Conservation (phyloP, 306 rosid genomes). For the Morella rubra region DNA sequence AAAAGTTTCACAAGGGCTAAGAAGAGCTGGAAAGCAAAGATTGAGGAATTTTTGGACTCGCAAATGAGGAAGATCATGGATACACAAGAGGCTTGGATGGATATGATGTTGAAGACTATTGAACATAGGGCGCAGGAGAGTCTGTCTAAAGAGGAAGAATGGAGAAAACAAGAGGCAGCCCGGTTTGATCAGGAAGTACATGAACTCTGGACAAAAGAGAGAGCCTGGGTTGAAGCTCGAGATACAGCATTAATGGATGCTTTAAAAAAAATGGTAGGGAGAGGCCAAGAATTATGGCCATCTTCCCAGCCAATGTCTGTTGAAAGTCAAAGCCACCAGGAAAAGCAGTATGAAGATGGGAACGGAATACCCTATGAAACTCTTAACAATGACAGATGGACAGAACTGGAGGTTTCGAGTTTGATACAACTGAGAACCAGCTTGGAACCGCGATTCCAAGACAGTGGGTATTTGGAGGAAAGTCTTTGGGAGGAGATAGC, state of each 20-base stretch:
- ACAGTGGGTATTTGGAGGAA: slow-evolving; percentile 32
- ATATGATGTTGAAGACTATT: slow-evolving; percentile 52
- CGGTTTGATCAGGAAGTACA: slow-evolving; percentile 49
- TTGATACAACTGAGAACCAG: slow-evolving; percentile 41
- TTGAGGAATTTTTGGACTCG: slow-evolving; percentile 55
- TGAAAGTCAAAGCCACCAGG: slow-evolving; percentile 17
- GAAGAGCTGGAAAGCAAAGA: slow-evolving; percentile 52
- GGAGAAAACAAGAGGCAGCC: slow-evolving; percentile 53
- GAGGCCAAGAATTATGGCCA: slow-evolving; percentile 16
- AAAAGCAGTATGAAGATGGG: slow-evolving; percentile 21
- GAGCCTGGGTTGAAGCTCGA: slow-evolving; percentile 67
- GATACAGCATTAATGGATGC: slow-evolving; percentile 60
- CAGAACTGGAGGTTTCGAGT: slow-evolving; percentile 45
- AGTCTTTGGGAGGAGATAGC: slow-evolving; percentile 47
- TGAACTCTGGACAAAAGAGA: slow-evolving; percentile 68
- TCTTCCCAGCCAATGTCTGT: slow-evolving; percentile 14
- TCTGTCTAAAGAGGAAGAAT: slow-evolving; percentile 52
- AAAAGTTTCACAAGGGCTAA: slow-evolving; percentile 24
- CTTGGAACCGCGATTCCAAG: slow-evolving; percentile 36
- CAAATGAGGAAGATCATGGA: slow-evolving; percentile 62
- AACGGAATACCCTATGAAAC: not conserved
- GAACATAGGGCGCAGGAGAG: slow-evolving; percentile 60
- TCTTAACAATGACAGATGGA: slow-evolving; percentile 34
- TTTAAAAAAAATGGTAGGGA: slow-evolving; percentile 41
- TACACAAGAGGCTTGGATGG: slow-evolving; percentile 72